Percentiles rank a stretch among this genome's conserved stretches.
phyloP scores from a whole-genome alignment of 129 eudicot species.

The Chrysanthemum lavandulifolium region DNA sequence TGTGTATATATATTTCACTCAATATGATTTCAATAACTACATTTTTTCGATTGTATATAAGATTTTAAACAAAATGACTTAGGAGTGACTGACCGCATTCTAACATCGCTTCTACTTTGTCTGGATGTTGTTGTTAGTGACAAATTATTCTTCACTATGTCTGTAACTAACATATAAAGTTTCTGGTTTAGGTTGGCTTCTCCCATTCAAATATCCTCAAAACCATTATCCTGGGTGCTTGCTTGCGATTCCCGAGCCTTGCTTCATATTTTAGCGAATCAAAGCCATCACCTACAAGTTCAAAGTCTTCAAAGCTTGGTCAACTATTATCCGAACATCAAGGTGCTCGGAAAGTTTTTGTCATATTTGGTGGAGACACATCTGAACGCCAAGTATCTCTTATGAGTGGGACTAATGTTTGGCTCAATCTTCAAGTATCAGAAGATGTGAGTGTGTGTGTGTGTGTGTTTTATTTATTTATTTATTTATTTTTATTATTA shows the following conservation, averaged over 20 bases:
- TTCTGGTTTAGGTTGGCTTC: constrained; percentile 71
- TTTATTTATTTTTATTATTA: no score
- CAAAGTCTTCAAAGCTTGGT: constrained; percentile 33
- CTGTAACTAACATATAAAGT: constrained; percentile 15
- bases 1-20: no score
- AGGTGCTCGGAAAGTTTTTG: constrained; percentile 55
- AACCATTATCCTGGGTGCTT: constrained; percentile 76
- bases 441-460: constrained; percentile 59
- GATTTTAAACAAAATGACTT: no score
- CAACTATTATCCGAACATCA: constrained; percentile 29
- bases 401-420: constrained; percentile 96
- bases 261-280: constrained; percentile 40
- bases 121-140: no score
- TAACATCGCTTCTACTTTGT: neutral
- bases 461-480: no score
- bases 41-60: no score
- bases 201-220: constrained; percentile 87
- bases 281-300: constrained; percentile 34
- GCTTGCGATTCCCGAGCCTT: constrained; percentile 69
- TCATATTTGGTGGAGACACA: constrained; percentile 89
- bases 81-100: no score
- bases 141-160: constrained; percentile 1
- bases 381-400: constrained; percentile 97
- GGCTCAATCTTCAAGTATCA: constrained; percentile 81
- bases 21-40: no score